Evolutionary conservation across 2,329 filamentous ascomycete species (phyloP).

Genomic region (Chaetomium olivaceum): DNA sequence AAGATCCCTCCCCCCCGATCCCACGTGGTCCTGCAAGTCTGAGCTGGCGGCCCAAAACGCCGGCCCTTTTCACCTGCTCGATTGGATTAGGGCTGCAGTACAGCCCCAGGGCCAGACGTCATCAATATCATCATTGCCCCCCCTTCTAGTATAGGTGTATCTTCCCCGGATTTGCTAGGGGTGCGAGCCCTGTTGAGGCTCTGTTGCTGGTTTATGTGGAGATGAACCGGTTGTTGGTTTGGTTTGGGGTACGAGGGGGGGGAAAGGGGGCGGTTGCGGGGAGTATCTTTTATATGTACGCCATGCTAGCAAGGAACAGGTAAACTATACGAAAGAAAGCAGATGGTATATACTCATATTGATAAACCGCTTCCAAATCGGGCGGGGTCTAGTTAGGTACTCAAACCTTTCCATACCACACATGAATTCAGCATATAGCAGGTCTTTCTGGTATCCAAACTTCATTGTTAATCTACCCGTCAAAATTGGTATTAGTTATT

Average conservation of each 20-base stretch:
- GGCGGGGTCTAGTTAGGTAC: too few species aligned
- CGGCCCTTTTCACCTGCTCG: constrained; percentile 3
- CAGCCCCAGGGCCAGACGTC: constrained; percentile 8
- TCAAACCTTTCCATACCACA: too few species aligned
- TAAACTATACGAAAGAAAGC: too few species aligned
- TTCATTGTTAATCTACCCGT: too few species aligned
- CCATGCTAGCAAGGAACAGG: too few species aligned
- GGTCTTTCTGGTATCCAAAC: too few species aligned
- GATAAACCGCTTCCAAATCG: too few species aligned
- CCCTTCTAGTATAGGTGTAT: too few species aligned
- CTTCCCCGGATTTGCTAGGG: not conserved
- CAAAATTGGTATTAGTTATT: too few species aligned
- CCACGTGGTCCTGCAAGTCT: constrained; percentile 9
- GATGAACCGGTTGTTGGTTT: not conserved
- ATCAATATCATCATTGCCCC: not conserved
- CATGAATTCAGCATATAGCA: too few species aligned
- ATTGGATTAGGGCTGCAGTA: constrained; percentile 14
- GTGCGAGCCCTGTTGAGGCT: not conserved
- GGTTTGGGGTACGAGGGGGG: not conserved
- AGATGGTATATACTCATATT: too few species aligned
- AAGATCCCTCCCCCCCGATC: not conserved
- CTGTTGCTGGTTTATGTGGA: not conserved
- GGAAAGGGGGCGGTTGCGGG: not conserved
- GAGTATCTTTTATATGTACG: not conserved
- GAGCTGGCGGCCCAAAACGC: constrained; percentile 2